Percentiles rank a stretch among this genome's conserved stretches.
Conservation (phyloP, 306 rosid genomes). For the Pueraria montana region DNA sequence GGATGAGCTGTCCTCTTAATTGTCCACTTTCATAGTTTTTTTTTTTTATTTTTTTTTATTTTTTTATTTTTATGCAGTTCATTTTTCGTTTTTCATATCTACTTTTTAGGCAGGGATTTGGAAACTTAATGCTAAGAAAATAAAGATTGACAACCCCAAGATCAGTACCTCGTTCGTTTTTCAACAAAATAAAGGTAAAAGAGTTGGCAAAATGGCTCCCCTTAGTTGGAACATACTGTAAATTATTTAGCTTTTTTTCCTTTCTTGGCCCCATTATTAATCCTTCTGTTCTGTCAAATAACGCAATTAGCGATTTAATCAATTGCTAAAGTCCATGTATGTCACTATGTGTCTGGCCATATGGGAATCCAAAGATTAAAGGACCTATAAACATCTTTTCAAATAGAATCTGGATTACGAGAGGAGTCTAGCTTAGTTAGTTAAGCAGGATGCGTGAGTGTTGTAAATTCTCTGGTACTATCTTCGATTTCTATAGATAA, state of each 20-base stretch:
- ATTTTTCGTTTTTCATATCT: background rate
- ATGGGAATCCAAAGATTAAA: conserved; percentile 41
- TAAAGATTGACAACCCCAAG: background rate
- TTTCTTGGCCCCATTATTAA: background rate
- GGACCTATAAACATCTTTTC: background rate
- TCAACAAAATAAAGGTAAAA: background rate
- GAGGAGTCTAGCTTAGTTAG: too few species aligned
- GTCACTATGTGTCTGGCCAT: background rate
- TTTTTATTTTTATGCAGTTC: background rate
- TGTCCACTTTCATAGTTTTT: background rate
- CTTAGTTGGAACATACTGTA: background rate
- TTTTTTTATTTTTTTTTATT: background rate
- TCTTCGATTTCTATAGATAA: too few species aligned
- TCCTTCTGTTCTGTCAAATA: background rate
- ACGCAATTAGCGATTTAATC: conserved; percentile 2
- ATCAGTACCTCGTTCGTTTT: background rate
- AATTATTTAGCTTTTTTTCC: background rate
- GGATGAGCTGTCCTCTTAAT: conserved; percentile 10
- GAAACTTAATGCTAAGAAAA: background rate
- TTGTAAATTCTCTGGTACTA: too few species aligned
- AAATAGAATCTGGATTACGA: background rate
- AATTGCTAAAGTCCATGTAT: background rate
- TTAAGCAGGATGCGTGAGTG: too few species aligned
- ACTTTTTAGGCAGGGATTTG: conserved; percentile 9
- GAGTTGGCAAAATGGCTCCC: conserved; percentile 9